A percentile compares a stretch with the other conserved stretches of the same genome.
phyloP scores from a whole-genome alignment of 2,329 filamentous ascomycete genomes.

The Fusarium bulbicola region DNA sequence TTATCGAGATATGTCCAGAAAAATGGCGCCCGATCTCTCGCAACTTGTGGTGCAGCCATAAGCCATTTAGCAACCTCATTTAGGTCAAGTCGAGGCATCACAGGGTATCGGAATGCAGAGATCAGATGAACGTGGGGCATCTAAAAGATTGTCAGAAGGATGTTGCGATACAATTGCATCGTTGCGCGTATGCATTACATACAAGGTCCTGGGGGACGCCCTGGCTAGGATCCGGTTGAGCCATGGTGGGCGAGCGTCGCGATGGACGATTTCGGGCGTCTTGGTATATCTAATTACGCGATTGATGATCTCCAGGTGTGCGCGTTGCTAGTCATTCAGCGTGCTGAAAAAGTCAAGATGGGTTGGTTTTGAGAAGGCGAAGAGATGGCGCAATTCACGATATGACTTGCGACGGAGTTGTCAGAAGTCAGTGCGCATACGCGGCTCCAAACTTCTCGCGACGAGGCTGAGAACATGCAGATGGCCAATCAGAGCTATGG shows the following conservation, averaged over 20 bases:
- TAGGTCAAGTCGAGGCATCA: conserved; percentile 74
- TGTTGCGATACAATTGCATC: neutral
- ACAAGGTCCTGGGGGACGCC: conserved; percentile 56
- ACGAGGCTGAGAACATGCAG: conserved; percentile 42
- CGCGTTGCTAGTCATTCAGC: neutral
- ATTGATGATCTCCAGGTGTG: conserved; percentile 19
- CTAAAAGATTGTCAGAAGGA: conserved; percentile 54
- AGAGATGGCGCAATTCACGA: conserved; percentile 35
- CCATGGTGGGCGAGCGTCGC: conserved; percentile 47
- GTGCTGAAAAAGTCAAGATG: neutral
- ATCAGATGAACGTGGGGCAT: conserved; percentile 90
- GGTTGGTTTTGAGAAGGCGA: conserved; percentile 10
- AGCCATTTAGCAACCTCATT: conserved; percentile 86
- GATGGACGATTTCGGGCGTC: conserved; percentile 19
- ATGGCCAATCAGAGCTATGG: conserved; percentile 40
- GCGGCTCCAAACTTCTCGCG: conserved; percentile 52
- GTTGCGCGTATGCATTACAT: conserved; percentile 30
- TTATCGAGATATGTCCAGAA: conserved; percentile 92
- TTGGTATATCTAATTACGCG: conserved; percentile 26
- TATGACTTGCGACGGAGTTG: conserved; percentile 33
- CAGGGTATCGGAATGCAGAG: conserved; percentile 83
- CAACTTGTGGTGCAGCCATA: conserved; percentile 82
- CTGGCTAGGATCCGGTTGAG: conserved; percentile 54
- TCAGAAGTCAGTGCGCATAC: conserved; percentile 35
- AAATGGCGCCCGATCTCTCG: conserved; percentile 85